Evolutionary conservation across 2,329 filamentous ascomycete species (phyloP).

Genomic region (Aspergillus quadricinctus): DNA sequence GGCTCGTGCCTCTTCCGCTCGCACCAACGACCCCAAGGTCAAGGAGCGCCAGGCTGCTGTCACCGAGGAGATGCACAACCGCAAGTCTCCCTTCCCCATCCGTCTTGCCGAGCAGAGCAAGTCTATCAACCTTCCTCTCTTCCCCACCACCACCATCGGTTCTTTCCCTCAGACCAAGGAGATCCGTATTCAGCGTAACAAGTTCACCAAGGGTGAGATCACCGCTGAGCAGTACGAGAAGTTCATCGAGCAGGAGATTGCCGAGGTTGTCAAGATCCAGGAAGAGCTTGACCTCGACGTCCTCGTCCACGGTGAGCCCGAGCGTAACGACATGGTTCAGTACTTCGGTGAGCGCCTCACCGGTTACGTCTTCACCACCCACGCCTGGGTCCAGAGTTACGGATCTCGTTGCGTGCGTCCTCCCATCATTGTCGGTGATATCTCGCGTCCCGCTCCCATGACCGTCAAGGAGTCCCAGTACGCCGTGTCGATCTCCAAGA

Average conservation of each 20-base stretch:
- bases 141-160: conserved; percentile 98
- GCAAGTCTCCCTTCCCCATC: conserved; percentile 80
- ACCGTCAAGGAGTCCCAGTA: conserved; percentile 99
- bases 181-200: conserved; percentile 94
- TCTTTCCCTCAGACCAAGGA: conserved; percentile 99
- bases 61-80: conserved; percentile 79
- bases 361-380: conserved; percentile 97
- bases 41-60: conserved; percentile 94
- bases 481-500: conserved; percentile 90
- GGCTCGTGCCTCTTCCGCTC: conserved; percentile 83
- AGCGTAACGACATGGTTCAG: conserved; percentile 99
- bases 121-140: conserved; percentile 88
- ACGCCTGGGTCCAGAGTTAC: conserved; percentile 98
- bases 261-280: conserved; percentile 91
- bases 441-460: conserved; percentile 95
- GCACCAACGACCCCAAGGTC: conserved; percentile 95
- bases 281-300: conserved; percentile 97
- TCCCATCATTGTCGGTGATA: conserved; percentile 97
- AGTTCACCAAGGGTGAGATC: conserved; percentile 98
- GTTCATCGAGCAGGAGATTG: conserved; percentile 99
- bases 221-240: conserved; percentile 88
- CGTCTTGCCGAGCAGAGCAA: conserved; percentile 87
- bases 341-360: conserved; percentile 98
- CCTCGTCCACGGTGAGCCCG: conserved; percentile 96
- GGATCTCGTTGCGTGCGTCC: conserved; percentile 97